phyloP scores from a whole-genome alignment of 345 rosid genomes.

The Eucalyptus regnans region DNA sequence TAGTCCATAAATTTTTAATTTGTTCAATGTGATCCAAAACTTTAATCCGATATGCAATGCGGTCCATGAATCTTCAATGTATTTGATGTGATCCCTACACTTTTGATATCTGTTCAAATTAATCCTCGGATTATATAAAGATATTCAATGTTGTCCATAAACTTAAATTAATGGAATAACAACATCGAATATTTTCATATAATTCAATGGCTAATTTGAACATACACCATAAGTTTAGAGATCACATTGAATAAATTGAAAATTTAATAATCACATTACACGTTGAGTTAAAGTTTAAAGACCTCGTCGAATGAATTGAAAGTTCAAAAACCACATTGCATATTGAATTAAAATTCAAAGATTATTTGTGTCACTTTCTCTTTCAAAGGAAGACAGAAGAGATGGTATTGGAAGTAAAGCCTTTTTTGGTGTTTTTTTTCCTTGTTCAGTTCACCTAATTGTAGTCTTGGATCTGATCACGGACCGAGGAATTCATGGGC shows the following conservation, averaged over 20 bases:
- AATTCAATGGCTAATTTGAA: neutral
- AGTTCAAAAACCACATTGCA: neutral
- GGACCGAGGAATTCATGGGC: neutral
- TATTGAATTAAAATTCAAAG: neutral
- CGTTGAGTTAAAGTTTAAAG: too few species aligned
- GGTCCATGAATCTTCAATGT: neutral
- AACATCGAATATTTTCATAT: neutral
- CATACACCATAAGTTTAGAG: fast-evolving
- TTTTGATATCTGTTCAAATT: too few species aligned
- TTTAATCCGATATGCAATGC: neutral
- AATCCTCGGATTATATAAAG: too few species aligned
- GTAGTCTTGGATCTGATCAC: neutral
- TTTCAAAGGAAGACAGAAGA: neutral
- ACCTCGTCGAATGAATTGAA: too few species aligned
- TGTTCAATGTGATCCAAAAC: fast-evolving
- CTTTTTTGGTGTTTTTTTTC: neutral
- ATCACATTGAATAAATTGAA: neutral
- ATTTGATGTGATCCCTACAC: neutral
- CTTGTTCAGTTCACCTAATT: neutral
- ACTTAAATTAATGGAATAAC: neutral
- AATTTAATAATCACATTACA: fast-evolving
- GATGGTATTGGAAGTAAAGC: too few species aligned
- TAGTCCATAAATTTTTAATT: too few species aligned
- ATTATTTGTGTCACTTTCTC: neutral
- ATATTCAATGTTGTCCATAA: neutral